Conservation (phyloP, 768 basidiomycete genomes). For the Boletus insuetus region DNA sequence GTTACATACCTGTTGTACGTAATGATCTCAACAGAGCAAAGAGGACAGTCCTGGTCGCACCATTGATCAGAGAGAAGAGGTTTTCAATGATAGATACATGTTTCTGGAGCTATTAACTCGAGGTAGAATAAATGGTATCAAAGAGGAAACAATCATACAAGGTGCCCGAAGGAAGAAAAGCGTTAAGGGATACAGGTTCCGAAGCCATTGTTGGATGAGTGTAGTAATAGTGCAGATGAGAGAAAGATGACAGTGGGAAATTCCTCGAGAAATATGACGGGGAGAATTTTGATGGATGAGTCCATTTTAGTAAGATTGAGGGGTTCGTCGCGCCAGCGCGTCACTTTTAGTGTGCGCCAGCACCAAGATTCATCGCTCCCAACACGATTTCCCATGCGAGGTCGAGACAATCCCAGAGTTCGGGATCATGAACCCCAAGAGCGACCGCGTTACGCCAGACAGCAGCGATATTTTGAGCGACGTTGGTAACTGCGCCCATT, state of each 20-base stretch:
- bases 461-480: conserved; percentile 52
- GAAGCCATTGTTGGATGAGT: conserved; percentile 16
- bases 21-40: neutral
- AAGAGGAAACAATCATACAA: conserved; percentile 18
- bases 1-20: neutral
- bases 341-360: conserved; percentile 34
- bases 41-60: neutral
- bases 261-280: conserved; percentile 10
- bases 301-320: conserved; percentile 19
- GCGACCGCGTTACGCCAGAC: conserved; percentile 71
- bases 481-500: conserved; percentile 45
- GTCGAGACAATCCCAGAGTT: conserved; percentile 66
- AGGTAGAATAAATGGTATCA: conserved; percentile 32
- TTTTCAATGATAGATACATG: conserved; percentile 29
- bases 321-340: conserved; percentile 20
- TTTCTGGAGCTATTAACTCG: conserved; percentile 27
- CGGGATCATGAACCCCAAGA: conserved; percentile 64
- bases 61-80: neutral
- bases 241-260: conserved; percentile 27
- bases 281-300: conserved; percentile 11
- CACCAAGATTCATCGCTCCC: conserved; percentile 54
- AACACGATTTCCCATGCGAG: conserved; percentile 65
- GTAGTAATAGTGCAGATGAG: conserved; percentile 20
- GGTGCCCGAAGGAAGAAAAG: conserved; percentile 8
- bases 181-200: conserved; percentile 30